Evolutionary conservation across 345 rosid genomes (phyloP), one percentile per base, ranked within the genome.

Genomic region (Hibiscus trionum): DNA sequence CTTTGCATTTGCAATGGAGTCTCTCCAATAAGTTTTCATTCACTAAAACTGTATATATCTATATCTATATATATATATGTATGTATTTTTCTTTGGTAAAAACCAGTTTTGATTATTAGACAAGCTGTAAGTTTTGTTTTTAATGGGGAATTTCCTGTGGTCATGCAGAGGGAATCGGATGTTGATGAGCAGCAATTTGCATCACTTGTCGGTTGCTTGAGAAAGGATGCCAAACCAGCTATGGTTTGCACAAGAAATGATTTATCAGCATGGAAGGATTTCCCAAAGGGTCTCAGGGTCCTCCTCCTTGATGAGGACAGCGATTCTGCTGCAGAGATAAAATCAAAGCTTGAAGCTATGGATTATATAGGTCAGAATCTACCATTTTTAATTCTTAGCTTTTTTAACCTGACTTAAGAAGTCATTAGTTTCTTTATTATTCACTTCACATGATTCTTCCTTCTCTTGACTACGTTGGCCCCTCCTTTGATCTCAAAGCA

Each of bases 221-320:
- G 88, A 87, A 89, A 88, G 83, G 85, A 91, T 96, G 99, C 98
- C 86, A 86, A 91, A 81, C 88, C 88, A 96, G 91, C 95, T 83
- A 96, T 96, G 99, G 93, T 93, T 83, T 80, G 82, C 84, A 88
- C 96, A 71, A 88, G 86, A 68, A 76, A 85, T 76, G 93, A 93
- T 80, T 82, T 93, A 75, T 92, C 93, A 76, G 87, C 77, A 72
- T 93, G 98, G 98, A 88, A 88, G 80, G 88, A 86, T 74, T 96
- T 96, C 58, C 99, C 98, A 6, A 93, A 90, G 82, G 99, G 99
- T 74, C 98, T 96, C 76, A 82, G 79, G 73, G 88, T 93, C 78
- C 99, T 96, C 61, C 91, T 93, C 67, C 96, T 96, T 79, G 90
- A 86, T 44, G 73, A 80, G 37, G 88, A 84, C 77, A 80, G 50